A percentile compares a stretch with the other conserved stretches of the same genome.
These are phyloP conservation scores for Lenzites betulinus DNA, from an alignment of 768 basidiomycete genomes.

Conservation along the genomic window DNA sequence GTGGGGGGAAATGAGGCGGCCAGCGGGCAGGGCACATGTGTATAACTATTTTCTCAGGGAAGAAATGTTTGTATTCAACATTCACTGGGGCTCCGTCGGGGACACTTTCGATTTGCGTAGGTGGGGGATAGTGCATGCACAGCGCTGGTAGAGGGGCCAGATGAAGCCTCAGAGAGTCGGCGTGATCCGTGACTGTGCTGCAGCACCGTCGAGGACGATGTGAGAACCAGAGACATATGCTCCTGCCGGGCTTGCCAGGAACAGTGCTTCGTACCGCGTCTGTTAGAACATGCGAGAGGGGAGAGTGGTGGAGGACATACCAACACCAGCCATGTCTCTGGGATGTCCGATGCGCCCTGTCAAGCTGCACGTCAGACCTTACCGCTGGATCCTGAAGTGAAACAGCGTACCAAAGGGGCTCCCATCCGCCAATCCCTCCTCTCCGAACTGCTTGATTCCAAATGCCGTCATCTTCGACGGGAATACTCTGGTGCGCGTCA, in stretches of 20 bases:
- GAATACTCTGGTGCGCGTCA: slow-evolving; percentile 52
- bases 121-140: background rate
- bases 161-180: background rate
- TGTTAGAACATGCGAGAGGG: background rate
- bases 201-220: slow-evolving; percentile 64
- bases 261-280: slow-evolving; percentile 27
- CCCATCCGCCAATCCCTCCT: slow-evolving; percentile 47
- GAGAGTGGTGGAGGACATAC: slow-evolving; percentile 22
- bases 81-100: background rate
- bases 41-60: background rate
- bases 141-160: background rate
- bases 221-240: slow-evolving; percentile 77
- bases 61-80: background rate
- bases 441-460: slow-evolving; percentile 57
- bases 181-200: slow-evolving; percentile 9
- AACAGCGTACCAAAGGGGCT: slow-evolving; percentile 65
- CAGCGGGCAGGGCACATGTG: background rate
- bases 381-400: background rate
- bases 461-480: slow-evolving; percentile 86
- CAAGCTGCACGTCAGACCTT: background rate
- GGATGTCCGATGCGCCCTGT: slow-evolving; percentile 66
- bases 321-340: slow-evolving; percentile 71
- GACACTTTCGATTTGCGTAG: no score
- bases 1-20: background rate
- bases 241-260: slow-evolving; percentile 64